These are phyloP conservation scores for Chytriomyces sp. DNA, from an alignment of 192 early-diverging fungal species.

Conservation along the genomic window DNA sequence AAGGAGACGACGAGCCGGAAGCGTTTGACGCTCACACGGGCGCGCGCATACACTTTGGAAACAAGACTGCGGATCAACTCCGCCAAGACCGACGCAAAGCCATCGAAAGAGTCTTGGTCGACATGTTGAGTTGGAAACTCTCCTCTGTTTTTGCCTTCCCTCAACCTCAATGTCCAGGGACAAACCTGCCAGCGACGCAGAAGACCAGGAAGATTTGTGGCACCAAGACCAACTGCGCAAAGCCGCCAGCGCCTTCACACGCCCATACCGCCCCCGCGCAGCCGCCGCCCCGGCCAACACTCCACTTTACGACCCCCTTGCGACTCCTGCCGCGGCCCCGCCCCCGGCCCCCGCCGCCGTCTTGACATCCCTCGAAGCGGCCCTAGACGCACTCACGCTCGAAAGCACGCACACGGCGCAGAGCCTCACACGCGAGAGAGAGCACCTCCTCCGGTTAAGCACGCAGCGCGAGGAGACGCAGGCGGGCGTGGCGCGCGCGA, in stretches of 20 bases:
- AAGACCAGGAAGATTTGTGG: constrained; percentile 13
- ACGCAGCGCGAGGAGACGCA: neutral
- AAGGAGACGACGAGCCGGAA: constrained; percentile 21
- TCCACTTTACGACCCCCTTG: neutral
- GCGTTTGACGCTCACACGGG: constrained; percentile 31
- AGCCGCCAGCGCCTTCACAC: neutral
- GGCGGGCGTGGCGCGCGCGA: neutral
- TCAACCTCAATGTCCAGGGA: neutral
- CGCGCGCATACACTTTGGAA: constrained; percentile 23
- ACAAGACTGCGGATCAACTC: constrained; percentile 8
- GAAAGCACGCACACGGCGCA: neutral
- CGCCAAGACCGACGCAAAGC: constrained; percentile 20
- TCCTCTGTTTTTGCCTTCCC: neutral
- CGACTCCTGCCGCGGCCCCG: neutral
- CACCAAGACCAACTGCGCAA: constrained; percentile 21
- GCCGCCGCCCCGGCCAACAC: neutral
- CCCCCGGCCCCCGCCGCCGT: neutral
- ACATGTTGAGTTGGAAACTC: neutral
- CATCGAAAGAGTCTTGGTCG: constrained; percentile 9
- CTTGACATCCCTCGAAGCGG: neutral
- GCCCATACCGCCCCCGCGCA: neutral
- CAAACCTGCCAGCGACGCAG: constrained; percentile 3
- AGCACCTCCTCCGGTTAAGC: too few relatives aligned
- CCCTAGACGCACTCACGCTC: neutral
- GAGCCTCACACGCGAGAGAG: neutral